phyloP scores from a whole-genome alignment of 2,329 filamentous ascomycete species.

The Colletotrichum sidae region DNA sequence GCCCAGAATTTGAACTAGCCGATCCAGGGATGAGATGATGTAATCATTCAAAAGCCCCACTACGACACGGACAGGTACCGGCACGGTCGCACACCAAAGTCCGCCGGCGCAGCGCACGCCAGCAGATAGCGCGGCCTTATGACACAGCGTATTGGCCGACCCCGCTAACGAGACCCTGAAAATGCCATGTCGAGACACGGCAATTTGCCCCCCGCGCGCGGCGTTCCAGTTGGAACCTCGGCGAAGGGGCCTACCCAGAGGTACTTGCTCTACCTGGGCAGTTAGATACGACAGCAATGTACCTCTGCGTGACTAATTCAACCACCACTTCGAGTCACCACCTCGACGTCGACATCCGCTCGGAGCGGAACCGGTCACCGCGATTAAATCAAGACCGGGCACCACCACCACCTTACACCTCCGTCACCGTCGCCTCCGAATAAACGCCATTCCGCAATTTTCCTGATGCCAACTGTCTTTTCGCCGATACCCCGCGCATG shows the following conservation, averaged over 20 bases:
- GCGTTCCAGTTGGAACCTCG: constrained; percentile 31
- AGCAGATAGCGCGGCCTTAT: too few species aligned
- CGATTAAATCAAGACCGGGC: constrained; percentile 20
- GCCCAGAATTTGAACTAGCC: constrained; percentile 6
- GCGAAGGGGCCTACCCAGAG: constrained; percentile 11
- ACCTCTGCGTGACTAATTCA: constrained; percentile 35
- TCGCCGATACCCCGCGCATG: not conserved
- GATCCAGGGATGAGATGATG: constrained; percentile 33
- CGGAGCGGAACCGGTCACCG: constrained; percentile 32
- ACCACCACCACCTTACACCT: not conserved
- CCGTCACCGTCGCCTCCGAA: not conserved
- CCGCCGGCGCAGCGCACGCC: too few species aligned
- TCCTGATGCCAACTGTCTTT: not conserved
- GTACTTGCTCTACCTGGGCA: too few species aligned
- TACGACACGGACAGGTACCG: too few species aligned
- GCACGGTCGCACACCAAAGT: too few species aligned
- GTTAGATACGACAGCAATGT: not conserved
- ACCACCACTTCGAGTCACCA: constrained; percentile 11
- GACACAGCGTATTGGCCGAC: constrained; percentile 5
- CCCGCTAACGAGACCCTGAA: constrained; percentile 33
- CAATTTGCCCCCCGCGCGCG: constrained; percentile 21
- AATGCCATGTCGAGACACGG: constrained; percentile 20
- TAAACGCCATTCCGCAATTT: not conserved
- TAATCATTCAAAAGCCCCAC: constrained; percentile 14
- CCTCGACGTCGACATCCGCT: constrained; percentile 7